Base-by-base conservation (phyloP, 2,329 filamentous ascomycete genomes). In the Fusarium incarnatum region DNA sequence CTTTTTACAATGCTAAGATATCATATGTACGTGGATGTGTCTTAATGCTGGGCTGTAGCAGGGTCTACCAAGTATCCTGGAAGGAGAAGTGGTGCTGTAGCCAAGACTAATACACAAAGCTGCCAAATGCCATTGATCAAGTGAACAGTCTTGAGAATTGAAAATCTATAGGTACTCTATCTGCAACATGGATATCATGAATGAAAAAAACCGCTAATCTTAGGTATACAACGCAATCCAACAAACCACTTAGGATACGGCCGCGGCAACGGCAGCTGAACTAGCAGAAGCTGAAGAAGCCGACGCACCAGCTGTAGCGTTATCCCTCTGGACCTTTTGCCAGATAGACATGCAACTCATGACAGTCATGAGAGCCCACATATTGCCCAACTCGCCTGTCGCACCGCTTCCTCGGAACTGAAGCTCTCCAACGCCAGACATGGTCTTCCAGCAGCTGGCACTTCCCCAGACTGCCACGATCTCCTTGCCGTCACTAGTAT, bases 331-430 rank as follows among this genome's bases (percentile, higher is more conserved):
- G 2, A 46, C 44, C 52, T 59, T 64, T 20, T 73, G 59, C 68
- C 72, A 75, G 23, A 75, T 72, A 6, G 68, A 70, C 68, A 75
- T 60, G 8, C 61, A 71, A n/a, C 73, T 76, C 72, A 75, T 74
- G 25, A 76, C 45, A 11, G 64, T 69, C 73, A 75, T 76, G 30
- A 76, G 30, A 10, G 50, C 52, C 75, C 75, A 76, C 5, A 63
- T 47, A 2, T 65, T 56, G 1, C 75, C 75, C 42, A 76, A 52
- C 63, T 76, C 75, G 22, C 73, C 74, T 15, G 71, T 70, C 6
- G 71, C 65, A n/a, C 75, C 75, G 16, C 71, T 75, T 13, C 75
- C 75, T 10, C 64, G 45, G 23, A 77, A 68, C 34, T 73, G 72
- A 9, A 77, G 63, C 59, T 75, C 73, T 37, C 73, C 73, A n/a